A percentile compares a stretch with the other conserved stretches of the same genome.
Conservation (phyloP, 805 yeast species). For the Saccharomyces eubayanus region DNA sequence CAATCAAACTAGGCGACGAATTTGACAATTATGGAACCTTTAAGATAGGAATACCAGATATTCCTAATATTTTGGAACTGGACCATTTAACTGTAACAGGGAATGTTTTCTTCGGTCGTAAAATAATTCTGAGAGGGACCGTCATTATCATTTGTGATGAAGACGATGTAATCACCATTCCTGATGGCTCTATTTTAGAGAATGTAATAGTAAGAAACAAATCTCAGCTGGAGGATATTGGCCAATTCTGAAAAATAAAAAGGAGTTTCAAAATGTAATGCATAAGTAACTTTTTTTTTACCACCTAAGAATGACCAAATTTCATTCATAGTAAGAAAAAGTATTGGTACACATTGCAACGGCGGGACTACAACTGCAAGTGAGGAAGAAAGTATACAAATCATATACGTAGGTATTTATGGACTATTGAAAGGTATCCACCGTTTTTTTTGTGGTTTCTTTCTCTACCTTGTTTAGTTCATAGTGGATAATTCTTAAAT, state of each 20-base stretch:
- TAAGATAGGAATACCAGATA: constrained; percentile 45
- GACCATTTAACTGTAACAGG: constrained; percentile 98
- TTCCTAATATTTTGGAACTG: constrained; percentile 92
- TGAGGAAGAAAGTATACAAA: neutral
- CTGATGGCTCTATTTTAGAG: constrained; percentile 90
- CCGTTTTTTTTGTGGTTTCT: neutral
- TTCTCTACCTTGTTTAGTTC: neutral
- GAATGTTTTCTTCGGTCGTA: constrained; percentile 84
- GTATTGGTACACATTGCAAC: neutral
- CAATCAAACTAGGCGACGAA: neutral
- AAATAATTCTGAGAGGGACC: constrained; percentile 88
- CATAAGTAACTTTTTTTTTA: neutral
- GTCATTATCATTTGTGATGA: constrained; percentile 96
- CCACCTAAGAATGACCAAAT: neutral
- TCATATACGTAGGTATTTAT: neutral
- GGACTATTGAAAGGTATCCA: neutral
- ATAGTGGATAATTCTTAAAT: constrained; percentile 39
- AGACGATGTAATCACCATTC: constrained; percentile 94
- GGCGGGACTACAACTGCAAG: neutral
- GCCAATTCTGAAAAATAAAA: constrained; percentile 26
- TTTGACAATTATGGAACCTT: neutral
- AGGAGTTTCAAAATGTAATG: neutral
- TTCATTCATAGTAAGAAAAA: neutral
- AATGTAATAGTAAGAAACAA: constrained; percentile 54
- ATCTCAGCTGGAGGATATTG: constrained; percentile 63